Evolutionary conservation across 768 basidiomycete species (phyloP), one percentile per base, ranked within the genome.

Genomic region (Cystobasidium onofrii): DNA sequence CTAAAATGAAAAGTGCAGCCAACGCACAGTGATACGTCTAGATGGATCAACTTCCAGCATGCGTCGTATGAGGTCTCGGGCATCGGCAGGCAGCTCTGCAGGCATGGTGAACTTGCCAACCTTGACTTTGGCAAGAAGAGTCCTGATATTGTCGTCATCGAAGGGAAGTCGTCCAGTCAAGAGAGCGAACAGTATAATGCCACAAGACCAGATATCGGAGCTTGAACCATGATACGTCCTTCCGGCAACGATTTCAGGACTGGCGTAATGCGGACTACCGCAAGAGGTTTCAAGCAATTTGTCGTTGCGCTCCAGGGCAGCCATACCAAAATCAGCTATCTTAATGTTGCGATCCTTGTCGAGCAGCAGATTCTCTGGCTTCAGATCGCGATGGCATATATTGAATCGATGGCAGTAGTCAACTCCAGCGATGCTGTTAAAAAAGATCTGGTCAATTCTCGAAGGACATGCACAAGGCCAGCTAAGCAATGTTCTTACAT

Each of bases 261-360:
- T 91, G 3, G 93, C 95, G 76, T 98, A 98, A 81, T 98, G 94
- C 75, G 95, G 95, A 75, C 90, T 91, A 7, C 95, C 95, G 79
- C 95, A 97, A 79, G 90, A 92, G 0, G 95, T 97, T 82, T 95
- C 91, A 31, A 96, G 86, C 76, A 93, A 86, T 52, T 89, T 85
- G 46, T 88, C 86, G 44, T 90, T 90, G 46, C 90, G 89, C 73
- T 92, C 91, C 79, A 96, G 91, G 12, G 94, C 91, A 29, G 95
- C 94, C 95, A 97, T 96, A 25, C 95, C 95, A 87, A 95, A 97
- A 82, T 97, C 95, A 27, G 92, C 94, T 52, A 98, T 90, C 84
- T 97, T 98, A 84, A 98, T 86, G 79, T 92, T 84, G 76, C 81
- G 81, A 55, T 83, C 75, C 27, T 72, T 74, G 76, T 93, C 89